Evolutionary conservation across 2,329 filamentous ascomycete genomes (phyloP).

Genomic region (Phaeosphaeria sp.): DNA sequence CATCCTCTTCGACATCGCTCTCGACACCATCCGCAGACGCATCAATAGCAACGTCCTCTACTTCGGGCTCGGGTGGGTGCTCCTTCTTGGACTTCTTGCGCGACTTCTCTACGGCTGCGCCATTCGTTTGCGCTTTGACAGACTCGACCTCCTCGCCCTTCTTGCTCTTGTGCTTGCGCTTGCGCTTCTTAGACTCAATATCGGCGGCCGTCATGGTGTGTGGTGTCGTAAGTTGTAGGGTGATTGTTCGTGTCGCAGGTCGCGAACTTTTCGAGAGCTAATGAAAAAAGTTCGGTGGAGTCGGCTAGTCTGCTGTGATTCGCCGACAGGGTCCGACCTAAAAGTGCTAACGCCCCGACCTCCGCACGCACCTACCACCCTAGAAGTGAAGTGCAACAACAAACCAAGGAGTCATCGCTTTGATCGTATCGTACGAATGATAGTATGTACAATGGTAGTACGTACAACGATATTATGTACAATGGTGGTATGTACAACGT

Average conservation of each 20-base stretch:
- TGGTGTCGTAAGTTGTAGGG: constrained; percentile 8
- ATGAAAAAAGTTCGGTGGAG: constrained; percentile 34
- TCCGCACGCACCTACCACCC: background rate
- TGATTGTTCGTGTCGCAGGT: constrained; percentile 12
- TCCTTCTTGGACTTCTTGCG: constrained; percentile 51
- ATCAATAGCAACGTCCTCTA: constrained; percentile 24
- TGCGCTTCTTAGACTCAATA: constrained; percentile 54
- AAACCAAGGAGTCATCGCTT: too few relatives aligned
- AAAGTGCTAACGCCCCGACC: background rate
- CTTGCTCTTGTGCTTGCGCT: constrained; percentile 55
- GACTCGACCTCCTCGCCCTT: constrained; percentile 33
- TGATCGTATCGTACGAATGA: too few relatives aligned
- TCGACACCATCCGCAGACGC: constrained; percentile 38
- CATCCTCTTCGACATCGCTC: constrained; percentile 41
- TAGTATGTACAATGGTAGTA: too few relatives aligned
- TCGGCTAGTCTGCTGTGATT: constrained; percentile 6
- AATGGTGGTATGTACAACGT: too few relatives aligned
- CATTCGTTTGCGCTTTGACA: constrained; percentile 41
- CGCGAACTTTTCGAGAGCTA: constrained; percentile 23
- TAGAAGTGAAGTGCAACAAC: background rate
- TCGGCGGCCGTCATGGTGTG: constrained; percentile 47
- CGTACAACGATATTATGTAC: too few relatives aligned
- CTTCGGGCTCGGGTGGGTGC: constrained; percentile 39
- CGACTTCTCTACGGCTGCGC: constrained; percentile 46
- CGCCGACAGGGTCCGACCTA: constrained; percentile 1